Base-by-base conservation (phyloP, 441 rosid genomes). In the Arabidopsis lyrata region DNA sequence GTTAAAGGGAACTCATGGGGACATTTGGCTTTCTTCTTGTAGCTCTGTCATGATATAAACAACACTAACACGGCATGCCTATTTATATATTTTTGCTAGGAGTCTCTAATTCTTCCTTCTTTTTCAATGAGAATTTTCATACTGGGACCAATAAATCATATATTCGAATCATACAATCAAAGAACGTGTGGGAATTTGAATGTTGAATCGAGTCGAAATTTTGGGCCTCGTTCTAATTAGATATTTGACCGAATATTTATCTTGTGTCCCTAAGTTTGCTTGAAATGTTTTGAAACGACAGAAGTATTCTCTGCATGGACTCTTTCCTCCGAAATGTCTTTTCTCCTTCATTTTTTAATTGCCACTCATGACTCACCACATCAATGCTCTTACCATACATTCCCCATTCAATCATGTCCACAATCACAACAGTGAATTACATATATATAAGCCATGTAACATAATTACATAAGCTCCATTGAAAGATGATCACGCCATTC, bases 1-100 rank as follows among this genome's bases (percentile, higher is more conserved):
- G 58, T 70, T 77, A 63, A 77, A 22, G 67, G 76, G 68, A 76
- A 77, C 76, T 77, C 76, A 64, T 70, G 76, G 50, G 18, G 49
- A 77, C 76, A 70, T 77, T 41, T 64, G 80, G 64, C 80, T 77
- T 52, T 64, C 47, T 31, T 76, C 6, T 39, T 22, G 45, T 68
- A 24, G 14, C 34, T 60, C 13, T 57, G 54, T 59, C 32, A 13
- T 56, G 2, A 29, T 62, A 7, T 24, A 34, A 48, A 56, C 9
- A 36, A 61, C 41, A 39, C 61, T 16, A 61, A 0, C 8, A 0
- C 8, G 29, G 2, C 50, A 44, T 15, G 16, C 18, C n/a, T 36
- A 27, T 68, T 61, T 75, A 76, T 75, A 52, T 35, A 32, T 13
- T 35, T 16, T 0, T 53, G 44, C 59, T 24, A 61, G 62, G 32